Base-by-base conservation (phyloP, 163 green algal species). In the Scenedesmus sp. region DNA sequence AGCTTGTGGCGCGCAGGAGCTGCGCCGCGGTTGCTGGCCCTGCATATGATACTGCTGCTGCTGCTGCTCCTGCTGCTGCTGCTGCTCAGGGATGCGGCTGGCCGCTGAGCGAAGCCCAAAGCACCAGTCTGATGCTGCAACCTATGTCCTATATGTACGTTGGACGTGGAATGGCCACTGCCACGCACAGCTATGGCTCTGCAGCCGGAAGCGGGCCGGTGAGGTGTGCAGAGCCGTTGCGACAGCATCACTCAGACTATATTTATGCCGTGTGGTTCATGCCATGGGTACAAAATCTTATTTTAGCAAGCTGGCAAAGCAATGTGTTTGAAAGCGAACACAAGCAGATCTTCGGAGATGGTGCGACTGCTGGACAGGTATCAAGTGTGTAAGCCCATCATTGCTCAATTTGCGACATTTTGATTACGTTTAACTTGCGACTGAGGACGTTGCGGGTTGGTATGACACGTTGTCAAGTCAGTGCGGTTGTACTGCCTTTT, bases 141-240 rank as follows among this genome's bases (percentile, higher is more conserved):
- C 40, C 37, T 3, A 7, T 6, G 37, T 18, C 12, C 40, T 18
- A 7, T 76, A 76, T 40, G 65, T 7, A 4, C 40, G 7, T 76
- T 40, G 7, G 1, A 15, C 16, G 2, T 2, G 7, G 30, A 40
- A 3, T 76, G 65, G 9, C 65, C 26, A 30, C 65, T 40, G 16
- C 5, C 30, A 6, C 30, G 30, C 65, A 76, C 65, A 40, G 65
- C 30, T 40, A 76, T 37, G 10, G 65, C 65, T 40, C 30, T 37
- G 65, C 30, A 76, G 65, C 65, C 65, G 65, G 65, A 40, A 76
- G 65, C 65, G 65, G 65, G 65, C 65, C 65, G 65, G 65, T 76
- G 65, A 76, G 7, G 65, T 76, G 65, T 76, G 65, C 65, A 76
- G 65, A 76, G 30, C 30, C 65, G 65, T 76, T 76, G 65, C 65